These are phyloP conservation scores for Dryas alaskensis DNA, from an alignment of 306 rosid species.

Conservation along the genomic window DNA sequence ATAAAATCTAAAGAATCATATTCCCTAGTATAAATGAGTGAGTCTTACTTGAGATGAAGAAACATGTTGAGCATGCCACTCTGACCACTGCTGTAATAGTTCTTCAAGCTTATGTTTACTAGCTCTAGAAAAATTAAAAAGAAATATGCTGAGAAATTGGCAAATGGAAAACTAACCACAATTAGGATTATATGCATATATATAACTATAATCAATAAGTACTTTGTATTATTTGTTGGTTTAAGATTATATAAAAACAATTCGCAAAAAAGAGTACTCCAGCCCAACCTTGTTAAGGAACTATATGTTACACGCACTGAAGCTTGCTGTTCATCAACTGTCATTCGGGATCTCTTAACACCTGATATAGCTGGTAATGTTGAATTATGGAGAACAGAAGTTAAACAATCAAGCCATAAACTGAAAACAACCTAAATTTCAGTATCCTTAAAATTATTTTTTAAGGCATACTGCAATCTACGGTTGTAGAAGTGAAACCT, in stretches of 20 bases:
- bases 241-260: neutral
- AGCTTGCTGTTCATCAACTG: slow-evolving; percentile 57
- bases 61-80: slow-evolving; percentile 75
- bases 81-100: slow-evolving; percentile 83
- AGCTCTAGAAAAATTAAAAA: slow-evolving; percentile 51
- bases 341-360: slow-evolving; percentile 59
- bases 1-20: neutral
- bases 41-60: slow-evolving; percentile 55
- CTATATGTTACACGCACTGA: slow-evolving; percentile 66
- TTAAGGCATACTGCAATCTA: slow-evolving; percentile 2
- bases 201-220: no score
- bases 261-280: slow-evolving; percentile 14
- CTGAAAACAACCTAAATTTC: slow-evolving; percentile 3
- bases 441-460: neutral
- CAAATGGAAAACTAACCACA: neutral
- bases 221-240: neutral
- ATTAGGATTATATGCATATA: neutral
- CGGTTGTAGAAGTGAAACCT: neutral
- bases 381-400: slow-evolving; percentile 44
- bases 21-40: neutral
- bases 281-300: slow-evolving; percentile 72
- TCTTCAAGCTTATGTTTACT: slow-evolving; percentile 86
- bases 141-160: slow-evolving; percentile 8
- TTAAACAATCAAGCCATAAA: slow-evolving; percentile 13
- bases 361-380: slow-evolving; percentile 50